These are phyloP conservation scores for Bigelowiella natans DNA, from an alignment of 78 protist genomes.

Conservation along the genomic window DNA sequence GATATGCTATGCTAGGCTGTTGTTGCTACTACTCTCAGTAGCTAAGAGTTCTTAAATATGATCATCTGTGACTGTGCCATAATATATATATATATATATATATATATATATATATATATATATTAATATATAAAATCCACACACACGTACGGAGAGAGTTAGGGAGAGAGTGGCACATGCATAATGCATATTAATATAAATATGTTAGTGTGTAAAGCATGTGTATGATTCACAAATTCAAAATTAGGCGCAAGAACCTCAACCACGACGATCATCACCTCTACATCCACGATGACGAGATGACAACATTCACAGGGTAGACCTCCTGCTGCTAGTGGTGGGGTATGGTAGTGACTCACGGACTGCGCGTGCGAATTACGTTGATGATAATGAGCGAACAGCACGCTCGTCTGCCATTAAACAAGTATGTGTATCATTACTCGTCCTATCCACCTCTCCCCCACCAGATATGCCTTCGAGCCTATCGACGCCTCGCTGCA, in stretches of 20 bases:
- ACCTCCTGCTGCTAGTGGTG: background rate
- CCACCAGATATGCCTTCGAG: background rate
- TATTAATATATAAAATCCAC: background rate
- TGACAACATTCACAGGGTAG: background rate
- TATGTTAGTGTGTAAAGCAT: background rate
- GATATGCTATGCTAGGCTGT: no score
- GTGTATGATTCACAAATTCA: background rate
- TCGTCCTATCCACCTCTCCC: background rate
- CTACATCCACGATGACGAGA: background rate
- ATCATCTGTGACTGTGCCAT: no score
- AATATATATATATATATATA: background rate
- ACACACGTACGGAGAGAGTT: background rate
- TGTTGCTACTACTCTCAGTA: no score
- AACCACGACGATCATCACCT: conserved; percentile 3
- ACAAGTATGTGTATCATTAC: background rate
- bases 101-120: background rate
- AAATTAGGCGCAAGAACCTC: background rate
- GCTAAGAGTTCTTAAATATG: no score
- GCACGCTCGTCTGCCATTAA: no score
- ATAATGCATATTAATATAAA: background rate
- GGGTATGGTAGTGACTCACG: background rate
- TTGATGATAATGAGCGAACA: no score
- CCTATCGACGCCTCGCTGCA: background rate
- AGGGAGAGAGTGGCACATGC: background rate
- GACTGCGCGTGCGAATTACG: no score